These are phyloP conservation scores for Penicillium concentricum DNA, from an alignment of 2,329 filamentous ascomycete genomes.

Conservation along the genomic window DNA sequence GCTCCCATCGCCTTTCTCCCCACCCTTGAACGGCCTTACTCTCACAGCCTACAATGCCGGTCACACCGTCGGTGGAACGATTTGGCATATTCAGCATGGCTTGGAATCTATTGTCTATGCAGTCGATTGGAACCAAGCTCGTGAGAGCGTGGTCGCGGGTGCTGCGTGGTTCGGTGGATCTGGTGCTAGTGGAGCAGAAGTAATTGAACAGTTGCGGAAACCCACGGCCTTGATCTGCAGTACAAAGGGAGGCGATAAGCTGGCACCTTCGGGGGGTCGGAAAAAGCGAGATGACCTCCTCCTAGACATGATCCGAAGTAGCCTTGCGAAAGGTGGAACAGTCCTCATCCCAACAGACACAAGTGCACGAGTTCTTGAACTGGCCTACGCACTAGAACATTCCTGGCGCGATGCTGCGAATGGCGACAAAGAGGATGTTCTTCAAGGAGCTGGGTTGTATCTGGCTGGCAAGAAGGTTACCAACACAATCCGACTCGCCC, in stretches of 20 bases:
- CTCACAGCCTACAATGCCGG: constrained; percentile 97
- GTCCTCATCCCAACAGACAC: constrained; percentile 94
- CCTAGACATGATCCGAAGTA: constrained; percentile 75
- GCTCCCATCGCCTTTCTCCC: constrained; percentile 79
- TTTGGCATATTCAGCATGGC: constrained; percentile 98
- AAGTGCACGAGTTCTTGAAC: constrained; percentile 86
- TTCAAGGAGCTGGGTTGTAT: constrained; percentile 63
- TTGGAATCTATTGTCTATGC: constrained; percentile 97
- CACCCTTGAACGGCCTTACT: constrained; percentile 83
- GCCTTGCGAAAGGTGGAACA: constrained; percentile 78
- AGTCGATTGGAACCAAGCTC: constrained; percentile 97
- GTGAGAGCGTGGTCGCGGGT: constrained; percentile 89
- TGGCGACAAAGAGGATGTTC: constrained; percentile 51
- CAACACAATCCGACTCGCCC: constrained; percentile 83
- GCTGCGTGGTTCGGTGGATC: constrained; percentile 89
- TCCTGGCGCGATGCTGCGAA: constrained; percentile 72
- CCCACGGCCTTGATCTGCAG: constrained; percentile 94
- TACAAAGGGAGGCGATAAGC: constrained; percentile 72
- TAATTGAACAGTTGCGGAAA: constrained; percentile 89
- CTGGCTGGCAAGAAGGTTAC: constrained; percentile 82
- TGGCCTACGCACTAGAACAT: constrained; percentile 89
- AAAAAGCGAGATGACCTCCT: constrained; percentile 83
- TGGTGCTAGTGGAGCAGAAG: constrained; percentile 76
- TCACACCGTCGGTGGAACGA: constrained; percentile 92
- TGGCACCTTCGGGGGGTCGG: constrained; percentile 68